Conservation (phyloP, 2,329 filamentous ascomycete genomes). For the Pseudogymnoascus sp. region DNA sequence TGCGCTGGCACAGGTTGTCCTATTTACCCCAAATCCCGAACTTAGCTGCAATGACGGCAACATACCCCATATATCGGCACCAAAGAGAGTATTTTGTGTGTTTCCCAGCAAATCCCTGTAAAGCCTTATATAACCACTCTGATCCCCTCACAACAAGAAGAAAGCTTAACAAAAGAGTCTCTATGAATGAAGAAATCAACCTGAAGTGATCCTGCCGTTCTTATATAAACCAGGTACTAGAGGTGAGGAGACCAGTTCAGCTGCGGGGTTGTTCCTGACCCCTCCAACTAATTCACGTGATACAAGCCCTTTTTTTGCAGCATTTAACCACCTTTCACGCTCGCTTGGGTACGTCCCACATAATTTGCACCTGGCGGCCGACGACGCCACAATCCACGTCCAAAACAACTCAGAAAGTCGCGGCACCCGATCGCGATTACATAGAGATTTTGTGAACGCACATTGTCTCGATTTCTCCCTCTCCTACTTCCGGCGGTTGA, state of each 20-base stretch:
- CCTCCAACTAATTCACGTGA: constrained; percentile 5
- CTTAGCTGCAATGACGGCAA: background rate
- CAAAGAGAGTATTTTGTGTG: background rate
- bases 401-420: constrained; percentile 6
- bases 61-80: background rate
- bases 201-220: background rate
- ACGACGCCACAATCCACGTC: constrained; percentile 6
- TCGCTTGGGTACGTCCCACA: constrained; percentile 5
- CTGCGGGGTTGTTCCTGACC: constrained; percentile 7
- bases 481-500: constrained; percentile 1
- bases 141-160: background rate
- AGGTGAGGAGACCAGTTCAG: background rate
- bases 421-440: constrained; percentile 6
- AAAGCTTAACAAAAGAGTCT: background rate
- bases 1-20: background rate
- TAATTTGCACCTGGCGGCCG: constrained; percentile 1
- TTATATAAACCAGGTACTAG: background rate
- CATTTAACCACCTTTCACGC: constrained; percentile 3
- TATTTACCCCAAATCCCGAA: background rate
- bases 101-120: constrained; percentile 1
- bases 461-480: background rate
- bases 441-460: constrained; percentile 6
- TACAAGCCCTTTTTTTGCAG: constrained; percentile 6
- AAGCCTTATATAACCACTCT: background rate
- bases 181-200: background rate